Percentiles rank a stretch among this genome's conserved stretches.
Evolutionary conservation across 768 basidiomycete genomes (phyloP).

Genomic region (Serendipita vermifera): DNA sequence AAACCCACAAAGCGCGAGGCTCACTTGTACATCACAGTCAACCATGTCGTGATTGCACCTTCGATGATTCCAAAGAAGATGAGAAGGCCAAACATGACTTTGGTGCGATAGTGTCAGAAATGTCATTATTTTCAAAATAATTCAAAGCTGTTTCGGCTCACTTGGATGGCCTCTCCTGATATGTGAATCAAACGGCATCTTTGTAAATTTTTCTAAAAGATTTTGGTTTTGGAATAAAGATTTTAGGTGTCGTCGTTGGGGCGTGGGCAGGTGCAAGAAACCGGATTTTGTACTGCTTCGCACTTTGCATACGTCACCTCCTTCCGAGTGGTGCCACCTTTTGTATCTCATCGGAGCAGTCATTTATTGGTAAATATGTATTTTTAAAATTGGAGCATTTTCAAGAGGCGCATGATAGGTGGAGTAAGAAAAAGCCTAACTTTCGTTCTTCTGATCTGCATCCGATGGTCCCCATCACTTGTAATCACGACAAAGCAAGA

Average conservation of each 20-base stretch:
- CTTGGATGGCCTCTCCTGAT: slow-evolving; percentile 44
- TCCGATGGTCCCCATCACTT: too few relatives aligned
- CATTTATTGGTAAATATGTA: too few relatives aligned
- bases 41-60: slow-evolving; percentile 60
- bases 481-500: too few relatives aligned
- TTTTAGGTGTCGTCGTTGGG: background rate
- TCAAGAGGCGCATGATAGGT: too few relatives aligned
- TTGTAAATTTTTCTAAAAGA: background rate
- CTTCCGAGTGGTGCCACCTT: background rate
- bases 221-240: background rate
- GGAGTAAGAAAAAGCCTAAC: too few relatives aligned
- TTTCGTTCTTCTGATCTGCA: too few relatives aligned
- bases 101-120: slow-evolving; percentile 10
- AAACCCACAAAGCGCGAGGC: background rate
- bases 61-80: slow-evolving; percentile 54
- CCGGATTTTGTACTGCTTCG: background rate
- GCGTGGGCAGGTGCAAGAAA: background rate
- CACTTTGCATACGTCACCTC: background rate
- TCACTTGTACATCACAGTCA: slow-evolving; percentile 47
- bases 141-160: too few relatives aligned
- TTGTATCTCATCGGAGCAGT: background rate
- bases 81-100: slow-evolving; percentile 42
- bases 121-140: too few relatives aligned
- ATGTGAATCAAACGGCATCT: background rate
- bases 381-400: too few relatives aligned